Conservation (phyloP, 768 basidiomycete genomes). For the Phanerodontia chrysosporium region DNA sequence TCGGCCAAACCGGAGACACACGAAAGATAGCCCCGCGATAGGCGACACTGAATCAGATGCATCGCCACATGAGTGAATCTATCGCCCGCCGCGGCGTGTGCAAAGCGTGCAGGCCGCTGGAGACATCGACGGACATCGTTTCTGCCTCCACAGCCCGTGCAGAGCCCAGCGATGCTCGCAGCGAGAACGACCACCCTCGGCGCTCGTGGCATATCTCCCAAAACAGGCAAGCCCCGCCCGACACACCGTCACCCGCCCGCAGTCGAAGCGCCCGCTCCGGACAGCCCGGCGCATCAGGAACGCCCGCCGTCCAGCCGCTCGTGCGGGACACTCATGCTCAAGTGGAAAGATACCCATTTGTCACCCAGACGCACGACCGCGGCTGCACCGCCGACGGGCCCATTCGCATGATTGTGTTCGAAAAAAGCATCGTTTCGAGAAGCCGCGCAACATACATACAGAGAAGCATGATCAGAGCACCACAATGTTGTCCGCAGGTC, state of each 20-base stretch:
- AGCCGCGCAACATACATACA: conserved; percentile 18
- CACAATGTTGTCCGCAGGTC: conserved; percentile 50
- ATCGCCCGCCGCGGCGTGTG: too few species aligned
- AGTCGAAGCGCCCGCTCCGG: not conserved
- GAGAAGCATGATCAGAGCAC: conserved; percentile 41
- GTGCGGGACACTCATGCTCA: conserved; percentile 8
- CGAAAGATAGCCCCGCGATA: conserved; percentile 2
- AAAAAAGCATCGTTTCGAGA: conserved; percentile 16
- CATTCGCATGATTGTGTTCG: conserved; percentile 17
- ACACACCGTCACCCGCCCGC: not conserved
- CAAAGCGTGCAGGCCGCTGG: not conserved
- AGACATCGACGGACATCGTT: not conserved
- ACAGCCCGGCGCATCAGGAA: conserved; percentile 9
- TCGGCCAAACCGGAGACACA: conserved; percentile 3
- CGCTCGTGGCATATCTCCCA: conserved; percentile 8
- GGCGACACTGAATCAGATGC: not conserved
- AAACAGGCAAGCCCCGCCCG: conserved; percentile 1
- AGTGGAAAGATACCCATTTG: conserved; percentile 8
- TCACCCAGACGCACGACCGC: not conserved
- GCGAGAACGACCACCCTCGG: not conserved
- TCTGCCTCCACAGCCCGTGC: not conserved
- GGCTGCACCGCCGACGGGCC: not conserved
- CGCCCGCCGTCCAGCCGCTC: conserved; percentile 4
- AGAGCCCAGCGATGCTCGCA: not conserved
- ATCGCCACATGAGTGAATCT: too few species aligned